Conservation (phyloP, 306 rosid species). For the Crataegus laevigata region DNA sequence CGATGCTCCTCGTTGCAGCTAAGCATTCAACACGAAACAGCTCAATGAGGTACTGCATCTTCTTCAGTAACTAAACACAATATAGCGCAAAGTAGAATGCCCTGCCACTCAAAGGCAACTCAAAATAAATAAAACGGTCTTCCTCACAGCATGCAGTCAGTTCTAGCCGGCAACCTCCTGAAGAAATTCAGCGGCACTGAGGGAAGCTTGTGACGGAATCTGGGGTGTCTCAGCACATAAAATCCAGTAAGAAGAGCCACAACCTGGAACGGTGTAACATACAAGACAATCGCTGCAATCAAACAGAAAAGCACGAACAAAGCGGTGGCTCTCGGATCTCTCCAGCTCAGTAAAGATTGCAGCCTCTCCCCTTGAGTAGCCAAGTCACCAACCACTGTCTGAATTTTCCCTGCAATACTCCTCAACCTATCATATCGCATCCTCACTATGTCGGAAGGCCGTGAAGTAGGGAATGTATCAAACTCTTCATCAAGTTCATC, state of each 20-base stretch:
- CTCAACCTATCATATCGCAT: slow-evolving; percentile 90
- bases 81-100: background rate
- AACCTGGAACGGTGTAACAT: slow-evolving; percentile 89
- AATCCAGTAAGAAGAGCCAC: slow-evolving; percentile 85
- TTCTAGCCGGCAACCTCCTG: slow-evolving; percentile 93
- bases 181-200: slow-evolving; percentile 93
- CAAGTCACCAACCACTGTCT: slow-evolving; percentile 91
- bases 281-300: slow-evolving; percentile 80
- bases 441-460: slow-evolving; percentile 72
- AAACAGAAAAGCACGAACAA: slow-evolving; percentile 87
- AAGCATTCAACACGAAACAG: slow-evolving; percentile 24
- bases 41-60: slow-evolving; percentile 24
- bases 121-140: background rate
- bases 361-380: slow-evolving; percentile 98
- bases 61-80: slow-evolving; percentile 17
- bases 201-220: slow-evolving; percentile 97
- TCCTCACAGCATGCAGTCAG: slow-evolving; percentile 91
- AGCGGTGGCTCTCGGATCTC: slow-evolving; percentile 94
- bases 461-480: slow-evolving; percentile 80
- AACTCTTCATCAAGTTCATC: slow-evolving; percentile 94
- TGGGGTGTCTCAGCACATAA: slow-evolving; percentile 83
- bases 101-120: slow-evolving; percentile 2
- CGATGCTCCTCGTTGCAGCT: slow-evolving; percentile 10
- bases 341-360: slow-evolving; percentile 95
- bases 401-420: slow-evolving; percentile 92